Evolutionary conservation across 1,139 yeast genomes (phyloP).

Genomic region (Sugiyamaella xylanicola): DNA sequence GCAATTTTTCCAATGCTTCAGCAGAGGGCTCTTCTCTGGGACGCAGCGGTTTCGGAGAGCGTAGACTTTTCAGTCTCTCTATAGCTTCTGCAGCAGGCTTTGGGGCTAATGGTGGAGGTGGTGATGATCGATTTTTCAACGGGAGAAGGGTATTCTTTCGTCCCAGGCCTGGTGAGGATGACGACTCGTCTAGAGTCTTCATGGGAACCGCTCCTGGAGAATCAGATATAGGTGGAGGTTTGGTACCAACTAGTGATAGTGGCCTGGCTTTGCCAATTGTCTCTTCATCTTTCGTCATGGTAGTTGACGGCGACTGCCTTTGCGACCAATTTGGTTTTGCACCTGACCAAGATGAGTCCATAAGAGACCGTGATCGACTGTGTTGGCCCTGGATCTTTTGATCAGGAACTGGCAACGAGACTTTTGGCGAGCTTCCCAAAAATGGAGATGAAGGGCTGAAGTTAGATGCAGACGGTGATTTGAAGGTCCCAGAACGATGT

Average conservation of each 20-base stretch:
- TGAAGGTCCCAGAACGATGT: constrained; percentile 22
- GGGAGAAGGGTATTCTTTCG: constrained; percentile 7
- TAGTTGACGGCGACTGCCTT: not conserved
- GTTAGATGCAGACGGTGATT: constrained; percentile 23
- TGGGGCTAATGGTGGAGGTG: constrained; percentile 24
- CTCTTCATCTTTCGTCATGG: constrained; percentile 3
- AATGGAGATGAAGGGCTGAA: constrained; percentile 8
- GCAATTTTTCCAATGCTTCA: constrained; percentile 25
- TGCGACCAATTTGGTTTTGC: not conserved
- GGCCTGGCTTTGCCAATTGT: constrained; percentile 4
- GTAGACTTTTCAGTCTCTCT: constrained; percentile 29
- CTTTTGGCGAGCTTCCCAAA: constrained; percentile 14
- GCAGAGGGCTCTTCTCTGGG: constrained; percentile 15
- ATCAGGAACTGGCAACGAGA: constrained; percentile 10
- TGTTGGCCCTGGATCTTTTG: not conserved
- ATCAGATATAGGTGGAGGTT: not conserved
- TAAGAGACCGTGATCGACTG: constrained; percentile 1
- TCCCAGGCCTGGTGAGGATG: not conserved
- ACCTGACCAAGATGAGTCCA: constrained; percentile 7
- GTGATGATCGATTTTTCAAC: constrained; percentile 1
- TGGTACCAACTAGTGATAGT: constrained; percentile 6
- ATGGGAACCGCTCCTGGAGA: not conserved
- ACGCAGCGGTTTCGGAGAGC: constrained; percentile 23
- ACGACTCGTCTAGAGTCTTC: not conserved
- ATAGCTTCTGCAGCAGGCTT: constrained; percentile 20